A percentile compares a stretch with the other conserved stretches of the same genome.
phyloP scores from a whole-genome alignment of 345 rosid genomes.

The Euphorbia peplus region DNA sequence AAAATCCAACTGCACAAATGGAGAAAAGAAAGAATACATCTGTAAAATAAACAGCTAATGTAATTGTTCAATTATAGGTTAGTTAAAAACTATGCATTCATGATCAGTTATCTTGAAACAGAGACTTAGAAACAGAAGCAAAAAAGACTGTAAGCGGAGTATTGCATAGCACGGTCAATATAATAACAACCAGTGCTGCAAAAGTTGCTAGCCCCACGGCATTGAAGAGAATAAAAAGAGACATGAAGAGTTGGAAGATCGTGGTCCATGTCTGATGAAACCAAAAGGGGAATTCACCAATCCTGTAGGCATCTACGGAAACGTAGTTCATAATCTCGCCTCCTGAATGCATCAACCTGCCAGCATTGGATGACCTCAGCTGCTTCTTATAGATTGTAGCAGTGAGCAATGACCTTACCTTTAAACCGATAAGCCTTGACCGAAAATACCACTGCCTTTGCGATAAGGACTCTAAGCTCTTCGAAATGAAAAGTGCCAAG shows the following conservation, averaged over 20 bases:
- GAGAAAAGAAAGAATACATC: not conserved
- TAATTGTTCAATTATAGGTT: constrained; percentile 4
- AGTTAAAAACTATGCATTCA: not conserved
- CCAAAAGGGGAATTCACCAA: constrained; percentile 96
- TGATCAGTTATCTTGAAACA: constrained; percentile 49
- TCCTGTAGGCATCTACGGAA: constrained; percentile 85
- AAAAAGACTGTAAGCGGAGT: constrained; percentile 51
- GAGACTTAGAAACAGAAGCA: constrained; percentile 62
- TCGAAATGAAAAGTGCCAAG: constrained; percentile 51
- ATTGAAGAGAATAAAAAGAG: constrained; percentile 65
- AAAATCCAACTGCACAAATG: not conserved
- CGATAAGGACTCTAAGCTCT: constrained; percentile 71
- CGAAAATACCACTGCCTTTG: constrained; percentile 94
- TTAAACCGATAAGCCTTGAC: constrained; percentile 73
- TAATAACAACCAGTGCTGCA: constrained; percentile 69
- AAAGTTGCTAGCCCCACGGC: constrained; percentile 40
- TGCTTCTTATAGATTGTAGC: constrained; percentile 87
- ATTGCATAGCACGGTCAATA: constrained; percentile 73
- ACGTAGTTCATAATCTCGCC: constrained; percentile 94
- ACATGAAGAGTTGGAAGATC: constrained; percentile 72
- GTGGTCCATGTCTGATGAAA: constrained; percentile 96
- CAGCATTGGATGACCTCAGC: constrained; percentile 63
- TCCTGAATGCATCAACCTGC: constrained; percentile 72
- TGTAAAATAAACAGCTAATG: not conserved
- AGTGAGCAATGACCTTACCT: constrained; percentile 70